phyloP scores from a whole-genome alignment of 1,284 basidiomycete species.

The Pseudozyma hubeiensis region DNA sequence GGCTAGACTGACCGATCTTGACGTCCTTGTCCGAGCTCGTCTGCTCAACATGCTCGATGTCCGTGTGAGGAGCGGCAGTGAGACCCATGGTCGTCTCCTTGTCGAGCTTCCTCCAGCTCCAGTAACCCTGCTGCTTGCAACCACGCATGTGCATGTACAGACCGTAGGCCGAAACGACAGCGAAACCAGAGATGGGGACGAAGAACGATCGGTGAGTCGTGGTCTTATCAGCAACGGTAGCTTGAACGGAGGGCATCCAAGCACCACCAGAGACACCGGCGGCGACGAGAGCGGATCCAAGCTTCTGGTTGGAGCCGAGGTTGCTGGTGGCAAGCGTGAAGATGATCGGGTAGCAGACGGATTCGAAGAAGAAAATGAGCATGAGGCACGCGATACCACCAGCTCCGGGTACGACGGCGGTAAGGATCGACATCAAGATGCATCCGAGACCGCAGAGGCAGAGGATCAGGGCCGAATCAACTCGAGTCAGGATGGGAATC shows the following conservation, averaged over 20 bases:
- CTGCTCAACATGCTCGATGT: conserved; percentile 16
- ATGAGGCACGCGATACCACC: conserved; percentile 77
- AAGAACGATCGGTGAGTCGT: conserved; percentile 36
- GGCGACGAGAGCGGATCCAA: conserved; percentile 40
- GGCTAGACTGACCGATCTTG: conserved; percentile 18
- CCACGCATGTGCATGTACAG: conserved; percentile 41
- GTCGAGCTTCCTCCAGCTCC: conserved; percentile 41
- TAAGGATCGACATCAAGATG: conserved; percentile 73
- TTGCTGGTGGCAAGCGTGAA: conserved; percentile 78
- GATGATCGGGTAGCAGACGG: conserved; percentile 70
- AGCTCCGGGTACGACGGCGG: conserved; percentile 73
- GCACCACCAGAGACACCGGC: conserved; percentile 79
- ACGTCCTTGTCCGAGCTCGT: conserved; percentile 31
- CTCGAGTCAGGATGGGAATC: conserved; percentile 75
- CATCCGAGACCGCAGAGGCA: conserved; percentile 70
- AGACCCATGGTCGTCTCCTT: conserved; percentile 27
- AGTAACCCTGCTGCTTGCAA: conserved; percentile 30
- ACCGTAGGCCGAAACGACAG: conserved; percentile 37
- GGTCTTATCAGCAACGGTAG: conserved; percentile 74
- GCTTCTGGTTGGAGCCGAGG: conserved; percentile 47
- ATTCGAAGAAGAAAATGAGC: conserved; percentile 81
- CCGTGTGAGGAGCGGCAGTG: conserved; percentile 8
- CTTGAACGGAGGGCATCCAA: conserved; percentile 80
- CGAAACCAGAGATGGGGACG: conserved; percentile 39
- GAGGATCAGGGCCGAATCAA: conserved; percentile 77